Percentiles rank a stretch among this genome's conserved stretches.
Evolutionary conservation across 257 asterid species (phyloP).

Genomic region (Rauvolfia tetraphylla): DNA sequence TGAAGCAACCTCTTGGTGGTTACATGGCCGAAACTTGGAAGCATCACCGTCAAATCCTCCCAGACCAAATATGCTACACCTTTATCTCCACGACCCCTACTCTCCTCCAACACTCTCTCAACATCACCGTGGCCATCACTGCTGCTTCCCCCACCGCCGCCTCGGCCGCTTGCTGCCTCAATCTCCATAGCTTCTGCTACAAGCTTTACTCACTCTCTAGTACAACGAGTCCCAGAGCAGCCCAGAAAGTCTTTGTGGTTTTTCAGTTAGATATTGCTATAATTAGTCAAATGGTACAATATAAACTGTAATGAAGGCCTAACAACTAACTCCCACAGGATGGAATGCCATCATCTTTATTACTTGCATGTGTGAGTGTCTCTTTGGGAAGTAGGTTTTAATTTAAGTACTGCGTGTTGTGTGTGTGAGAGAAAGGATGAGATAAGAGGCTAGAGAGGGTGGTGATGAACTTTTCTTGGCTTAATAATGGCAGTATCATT

Average conservation of each 20-base stretch:
- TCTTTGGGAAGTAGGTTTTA: background rate
- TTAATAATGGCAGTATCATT: background rate
- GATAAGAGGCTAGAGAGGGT: background rate
- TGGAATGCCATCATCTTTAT: background rate
- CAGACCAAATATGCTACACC: slow-evolving; percentile 75
- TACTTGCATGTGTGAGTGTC: slow-evolving; percentile 1
- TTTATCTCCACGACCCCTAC: slow-evolving; percentile 16
- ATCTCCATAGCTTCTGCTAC: slow-evolving; percentile 15
- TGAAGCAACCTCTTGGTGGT: slow-evolving; percentile 65
- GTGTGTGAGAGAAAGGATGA: background rate
- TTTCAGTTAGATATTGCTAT: background rate
- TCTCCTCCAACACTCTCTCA: slow-evolving; percentile 1
- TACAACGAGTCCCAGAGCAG: background rate
- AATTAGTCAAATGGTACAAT: background rate
- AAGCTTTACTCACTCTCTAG: background rate
- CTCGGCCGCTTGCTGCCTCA: slow-evolving; percentile 10
- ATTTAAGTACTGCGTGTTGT: too few relatives aligned
- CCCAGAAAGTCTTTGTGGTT: too few relatives aligned
- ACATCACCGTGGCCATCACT: slow-evolving; percentile 10
- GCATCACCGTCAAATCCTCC: slow-evolving; percentile 74
- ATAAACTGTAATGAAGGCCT: background rate
- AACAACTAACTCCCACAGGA: slow-evolving; percentile 1
- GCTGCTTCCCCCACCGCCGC: background rate
- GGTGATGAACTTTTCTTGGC: background rate
- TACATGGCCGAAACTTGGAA: slow-evolving; percentile 78